phyloP scores from a whole-genome alignment of 306 rosid genomes.

The Alnus glutinosa region DNA sequence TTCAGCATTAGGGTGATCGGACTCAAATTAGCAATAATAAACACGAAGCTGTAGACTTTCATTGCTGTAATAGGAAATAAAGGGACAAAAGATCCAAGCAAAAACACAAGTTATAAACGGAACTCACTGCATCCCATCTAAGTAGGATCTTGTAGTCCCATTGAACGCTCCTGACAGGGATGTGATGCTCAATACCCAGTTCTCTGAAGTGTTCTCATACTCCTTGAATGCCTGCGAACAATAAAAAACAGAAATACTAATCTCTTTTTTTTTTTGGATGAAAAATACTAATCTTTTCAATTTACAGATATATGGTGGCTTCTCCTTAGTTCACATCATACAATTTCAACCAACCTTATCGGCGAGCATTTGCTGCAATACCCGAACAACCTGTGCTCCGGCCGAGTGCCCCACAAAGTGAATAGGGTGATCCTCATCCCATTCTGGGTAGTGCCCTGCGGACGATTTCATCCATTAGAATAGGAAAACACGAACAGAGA shows the following conservation, averaged over 20 bases:
- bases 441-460: constrained; percentile 88
- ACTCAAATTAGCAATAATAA: not conserved
- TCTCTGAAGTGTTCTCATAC: constrained; percentile 69
- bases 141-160: constrained; percentile 93
- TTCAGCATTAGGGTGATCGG: not conserved
- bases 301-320: not conserved
- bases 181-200: constrained; percentile 84
- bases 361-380: constrained; percentile 95
- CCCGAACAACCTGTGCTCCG: constrained; percentile 95
- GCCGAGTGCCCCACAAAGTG: constrained; percentile 97
- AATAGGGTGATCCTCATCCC: constrained; percentile 96
- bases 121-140: constrained; percentile 97
- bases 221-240: constrained; percentile 74
- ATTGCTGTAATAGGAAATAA: not conserved
- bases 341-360: constrained; percentile 64
- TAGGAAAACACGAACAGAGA: not conserved
- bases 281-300: constrained; percentile 6
- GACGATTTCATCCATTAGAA: constrained; percentile 15
- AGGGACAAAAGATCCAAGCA: not conserved
- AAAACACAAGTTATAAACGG: constrained; percentile 13
- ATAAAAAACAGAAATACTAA: constrained; percentile 24
- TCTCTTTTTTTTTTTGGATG: not conserved
- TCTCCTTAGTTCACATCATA: not conserved
- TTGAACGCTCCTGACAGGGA: constrained; percentile 95
- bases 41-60: not conserved